phyloP scores from a whole-genome alignment of 306 rosid genomes.

The Casuarina cunninghamiana region DNA sequence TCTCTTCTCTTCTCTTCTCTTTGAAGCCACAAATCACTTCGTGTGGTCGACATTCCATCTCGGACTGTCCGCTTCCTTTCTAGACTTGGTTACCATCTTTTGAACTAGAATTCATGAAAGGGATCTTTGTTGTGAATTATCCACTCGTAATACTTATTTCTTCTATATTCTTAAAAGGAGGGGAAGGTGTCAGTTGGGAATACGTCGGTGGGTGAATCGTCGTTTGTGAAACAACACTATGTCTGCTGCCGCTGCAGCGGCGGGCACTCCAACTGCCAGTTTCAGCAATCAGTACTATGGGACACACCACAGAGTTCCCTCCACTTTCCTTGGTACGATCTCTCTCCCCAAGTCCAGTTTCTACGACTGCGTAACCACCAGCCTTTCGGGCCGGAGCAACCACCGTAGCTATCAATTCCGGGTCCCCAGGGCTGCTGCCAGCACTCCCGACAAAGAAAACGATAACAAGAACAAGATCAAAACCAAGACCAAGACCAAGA shows the following conservation, averaged over 20 bases:
- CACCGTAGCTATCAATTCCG: conserved; percentile 1
- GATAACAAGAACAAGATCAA: conserved; percentile 13
- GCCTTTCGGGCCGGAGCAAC: background rate
- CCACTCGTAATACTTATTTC: background rate
- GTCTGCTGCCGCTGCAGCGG: conserved; percentile 25
- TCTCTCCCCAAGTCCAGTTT: conserved; percentile 23
- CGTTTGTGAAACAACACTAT: conserved; percentile 19
- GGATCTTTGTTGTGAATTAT: background rate
- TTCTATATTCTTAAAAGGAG: background rate
- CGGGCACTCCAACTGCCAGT: conserved; percentile 19
- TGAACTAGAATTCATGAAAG: background rate
- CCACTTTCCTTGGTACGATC: conserved; percentile 17
- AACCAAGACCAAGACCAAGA: too few species aligned
- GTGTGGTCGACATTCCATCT: conserved; percentile 2
- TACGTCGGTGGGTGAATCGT: background rate
- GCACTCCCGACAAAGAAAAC: conserved; percentile 31
- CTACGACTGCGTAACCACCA: conserved; percentile 2
- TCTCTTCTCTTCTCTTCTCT: background rate
- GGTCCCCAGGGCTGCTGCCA: conserved; percentile 28
- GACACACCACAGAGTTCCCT: conserved; percentile 1
- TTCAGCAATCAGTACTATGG: conserved; percentile 5
- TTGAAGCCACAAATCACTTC: background rate
- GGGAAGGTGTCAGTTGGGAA: background rate
- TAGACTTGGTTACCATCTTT: background rate
- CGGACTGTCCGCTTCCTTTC: background rate